Conservation (phyloP, 768 basidiomycete genomes). For the Lentinula sp. region DNA sequence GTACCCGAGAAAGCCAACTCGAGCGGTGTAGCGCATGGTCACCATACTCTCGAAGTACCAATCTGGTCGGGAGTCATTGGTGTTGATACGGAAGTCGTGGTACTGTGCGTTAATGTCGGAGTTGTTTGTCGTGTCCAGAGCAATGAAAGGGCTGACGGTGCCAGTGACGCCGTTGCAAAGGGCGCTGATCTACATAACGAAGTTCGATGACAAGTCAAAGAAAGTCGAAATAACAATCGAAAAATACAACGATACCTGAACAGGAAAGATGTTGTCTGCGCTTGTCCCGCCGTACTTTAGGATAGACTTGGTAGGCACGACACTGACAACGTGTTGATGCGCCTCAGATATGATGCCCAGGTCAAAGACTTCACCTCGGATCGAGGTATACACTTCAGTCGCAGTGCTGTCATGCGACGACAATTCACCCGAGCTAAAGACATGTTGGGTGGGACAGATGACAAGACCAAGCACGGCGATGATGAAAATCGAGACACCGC, state of each 20-base stretch:
- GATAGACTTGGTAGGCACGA: slow-evolving; percentile 70
- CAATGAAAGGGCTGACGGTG: slow-evolving; percentile 77
- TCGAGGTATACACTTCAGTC: slow-evolving; percentile 72
- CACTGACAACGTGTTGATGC: slow-evolving; percentile 62
- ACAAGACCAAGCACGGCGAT: slow-evolving; percentile 82
- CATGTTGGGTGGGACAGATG: slow-evolving; percentile 93
- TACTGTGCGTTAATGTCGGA: slow-evolving; percentile 75
- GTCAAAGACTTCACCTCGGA: slow-evolving; percentile 95
- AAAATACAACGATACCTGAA: slow-evolving; percentile 52
- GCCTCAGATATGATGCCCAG: slow-evolving; percentile 58
- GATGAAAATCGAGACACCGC: slow-evolving; percentile 85
- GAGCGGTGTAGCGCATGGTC: slow-evolving; percentile 81
- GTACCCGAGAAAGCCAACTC: slow-evolving; percentile 84
- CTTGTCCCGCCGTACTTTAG: slow-evolving; percentile 78
- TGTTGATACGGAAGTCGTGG: slow-evolving; percentile 91
- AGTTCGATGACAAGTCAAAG: not conserved
- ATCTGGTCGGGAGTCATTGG: slow-evolving; percentile 88
- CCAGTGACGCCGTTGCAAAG: slow-evolving; percentile 86
- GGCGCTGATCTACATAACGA: slow-evolving; percentile 63
- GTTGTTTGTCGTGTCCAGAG: slow-evolving; percentile 70
- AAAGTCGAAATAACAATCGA: slow-evolving; percentile 3
- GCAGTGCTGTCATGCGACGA: slow-evolving; percentile 62
- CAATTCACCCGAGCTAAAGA: slow-evolving; percentile 78
- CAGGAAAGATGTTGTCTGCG: slow-evolving; percentile 81
- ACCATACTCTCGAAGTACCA: slow-evolving; percentile 99